Evolutionary conservation across 371 early-diverging fungal genomes (phyloP).

Genomic region (Saksenaea oblongispora): DNA sequence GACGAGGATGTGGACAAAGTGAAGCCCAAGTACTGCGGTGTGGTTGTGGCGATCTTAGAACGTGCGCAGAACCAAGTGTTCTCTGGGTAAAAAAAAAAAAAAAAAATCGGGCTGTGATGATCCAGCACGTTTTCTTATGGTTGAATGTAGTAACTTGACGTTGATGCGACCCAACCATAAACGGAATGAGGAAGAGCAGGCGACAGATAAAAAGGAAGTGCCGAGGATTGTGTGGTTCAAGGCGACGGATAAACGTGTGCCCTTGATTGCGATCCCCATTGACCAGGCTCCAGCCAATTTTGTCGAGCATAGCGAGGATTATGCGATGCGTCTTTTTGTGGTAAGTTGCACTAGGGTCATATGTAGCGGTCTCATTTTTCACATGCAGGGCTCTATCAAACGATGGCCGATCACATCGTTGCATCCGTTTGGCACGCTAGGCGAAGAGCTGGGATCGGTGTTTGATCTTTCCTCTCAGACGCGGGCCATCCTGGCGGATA

Average conservation of each 20-base stretch:
- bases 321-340: constrained; percentile 51
- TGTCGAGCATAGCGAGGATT: constrained; percentile 57
- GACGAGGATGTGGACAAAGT: constrained; percentile 51
- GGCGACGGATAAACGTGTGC: constrained; percentile 80
- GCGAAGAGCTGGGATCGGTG: constrained; percentile 65
- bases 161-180: constrained; percentile 57
- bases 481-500: constrained; percentile 71
- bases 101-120: background rate
- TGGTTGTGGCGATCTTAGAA: constrained; percentile 65
- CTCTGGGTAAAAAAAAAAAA: constrained; percentile 41
- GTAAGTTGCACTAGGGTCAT: constrained; percentile 25
- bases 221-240: constrained; percentile 75
- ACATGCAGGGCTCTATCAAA: constrained; percentile 56
- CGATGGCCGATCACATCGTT: constrained; percentile 74
- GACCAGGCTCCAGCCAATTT: constrained; percentile 67
- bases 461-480: constrained; percentile 71
- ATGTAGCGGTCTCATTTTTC: no score
- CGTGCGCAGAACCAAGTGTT: constrained; percentile 64
- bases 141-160: constrained; percentile 39
- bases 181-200: constrained; percentile 42
- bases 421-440: constrained; percentile 74
- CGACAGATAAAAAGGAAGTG: constrained; percentile 20
- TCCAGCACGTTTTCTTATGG: background rate
- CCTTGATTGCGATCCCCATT: constrained; percentile 71
- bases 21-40: constrained; percentile 63